Evolutionary conservation across 768 basidiomycete genomes (phyloP).

Genomic region (Cyclocybe aegerita): DNA sequence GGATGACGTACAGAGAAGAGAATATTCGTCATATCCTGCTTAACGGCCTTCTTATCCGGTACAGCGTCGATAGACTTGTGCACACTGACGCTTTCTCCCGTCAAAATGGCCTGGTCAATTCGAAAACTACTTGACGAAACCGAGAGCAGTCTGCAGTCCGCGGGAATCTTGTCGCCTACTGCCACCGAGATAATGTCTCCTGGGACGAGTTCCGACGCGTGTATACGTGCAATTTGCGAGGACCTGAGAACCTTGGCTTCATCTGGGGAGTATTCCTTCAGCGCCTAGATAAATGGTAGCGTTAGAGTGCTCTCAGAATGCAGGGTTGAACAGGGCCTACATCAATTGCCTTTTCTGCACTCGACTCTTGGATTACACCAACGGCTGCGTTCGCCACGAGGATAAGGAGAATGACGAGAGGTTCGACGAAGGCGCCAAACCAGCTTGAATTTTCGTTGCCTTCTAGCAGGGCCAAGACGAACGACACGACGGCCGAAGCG

Average conservation of each 20-base stretch:
- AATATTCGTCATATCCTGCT: constrained; percentile 98
- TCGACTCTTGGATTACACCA: constrained; percentile 95
- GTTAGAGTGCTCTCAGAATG: constrained; percentile 1
- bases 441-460: constrained; percentile 63
- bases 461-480: constrained; percentile 88
- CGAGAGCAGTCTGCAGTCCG: constrained; percentile 88
- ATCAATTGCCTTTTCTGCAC: constrained; percentile 96
- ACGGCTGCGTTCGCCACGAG: constrained; percentile 96
- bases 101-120: constrained; percentile 95
- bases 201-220: constrained; percentile 88
- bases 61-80: constrained; percentile 75
- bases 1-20: constrained; percentile 73
- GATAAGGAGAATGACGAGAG: constrained; percentile 91
- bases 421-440: constrained; percentile 92
- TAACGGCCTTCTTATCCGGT: constrained; percentile 77
- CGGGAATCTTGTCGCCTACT: constrained; percentile 94
- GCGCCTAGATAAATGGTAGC: constrained; percentile 53
- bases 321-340: constrained; percentile 47
- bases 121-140: constrained; percentile 93
- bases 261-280: constrained; percentile 97
- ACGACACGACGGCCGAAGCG: constrained; percentile 90
- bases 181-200: constrained; percentile 91
- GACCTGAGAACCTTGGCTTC: constrained; percentile 88
- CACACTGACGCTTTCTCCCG: constrained; percentile 90
- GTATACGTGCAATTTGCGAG: constrained; percentile 67